A percentile compares a stretch with the other conserved stretches of the same genome.
phyloP scores from a whole-genome alignment of 2,329 filamentous ascomycete species.

The Aspergillus ruber region DNA sequence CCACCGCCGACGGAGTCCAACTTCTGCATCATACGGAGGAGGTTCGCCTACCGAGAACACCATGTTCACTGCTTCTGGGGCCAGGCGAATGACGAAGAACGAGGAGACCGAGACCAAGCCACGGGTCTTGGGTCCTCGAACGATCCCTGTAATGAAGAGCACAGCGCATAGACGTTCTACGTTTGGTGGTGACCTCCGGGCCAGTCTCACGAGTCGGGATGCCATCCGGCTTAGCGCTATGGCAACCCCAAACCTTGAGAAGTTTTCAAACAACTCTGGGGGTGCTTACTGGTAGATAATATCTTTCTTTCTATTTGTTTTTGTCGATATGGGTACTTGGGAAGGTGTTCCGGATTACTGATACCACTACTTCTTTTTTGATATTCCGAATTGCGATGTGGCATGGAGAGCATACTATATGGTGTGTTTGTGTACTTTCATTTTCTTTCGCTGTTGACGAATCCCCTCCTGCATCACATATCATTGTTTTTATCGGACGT shows the following conservation, averaged over 20 bases:
- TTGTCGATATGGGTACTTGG: slow-evolving; percentile 14
- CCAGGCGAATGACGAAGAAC: slow-evolving; percentile 59
- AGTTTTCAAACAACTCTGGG: slow-evolving; percentile 22
- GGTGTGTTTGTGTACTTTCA: slow-evolving; percentile 1
- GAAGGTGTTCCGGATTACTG: slow-evolving; percentile 21
- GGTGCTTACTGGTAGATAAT: slow-evolving; percentile 20
- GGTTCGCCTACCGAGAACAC: slow-evolving; percentile 53
- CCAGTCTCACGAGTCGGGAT: slow-evolving; percentile 33
- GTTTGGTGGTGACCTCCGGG: slow-evolving; percentile 35
- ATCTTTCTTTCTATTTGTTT: slow-evolving; percentile 6
- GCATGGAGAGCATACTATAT: not conserved
- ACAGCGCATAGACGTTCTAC: slow-evolving; percentile 38
- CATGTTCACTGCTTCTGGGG: slow-evolving; percentile 60
- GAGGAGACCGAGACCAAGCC: slow-evolving; percentile 50
- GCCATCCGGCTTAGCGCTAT: slow-evolving; percentile 33
- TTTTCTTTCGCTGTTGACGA: slow-evolving; percentile 9
- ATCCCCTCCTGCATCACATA: slow-evolving; percentile 8
- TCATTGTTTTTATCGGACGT: slow-evolving; percentile 18
- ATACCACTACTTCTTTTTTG: slow-evolving; percentile 22
- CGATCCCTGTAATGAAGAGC: slow-evolving; percentile 53
- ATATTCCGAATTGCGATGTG: slow-evolving; percentile 1
- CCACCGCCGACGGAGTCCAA: slow-evolving; percentile 53
- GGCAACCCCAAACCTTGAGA: slow-evolving; percentile 29
- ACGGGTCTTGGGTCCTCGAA: slow-evolving; percentile 57
- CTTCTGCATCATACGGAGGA: slow-evolving; percentile 36